phyloP scores from a whole-genome alignment of 805 yeast species.

The Ogataea nitratoaversa region DNA sequence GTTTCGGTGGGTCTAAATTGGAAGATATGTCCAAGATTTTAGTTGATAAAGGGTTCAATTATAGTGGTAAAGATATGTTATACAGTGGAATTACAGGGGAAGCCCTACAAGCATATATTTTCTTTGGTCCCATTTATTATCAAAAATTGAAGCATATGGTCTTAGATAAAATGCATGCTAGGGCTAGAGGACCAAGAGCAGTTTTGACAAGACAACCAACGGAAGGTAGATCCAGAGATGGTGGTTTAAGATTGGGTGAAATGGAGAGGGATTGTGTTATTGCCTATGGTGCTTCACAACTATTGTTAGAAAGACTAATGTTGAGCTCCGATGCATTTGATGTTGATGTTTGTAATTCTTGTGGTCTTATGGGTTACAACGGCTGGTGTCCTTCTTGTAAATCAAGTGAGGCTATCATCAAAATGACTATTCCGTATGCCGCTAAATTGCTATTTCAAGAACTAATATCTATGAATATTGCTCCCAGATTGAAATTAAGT shows the following conservation, averaged over 20 bases:
- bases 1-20: conserved; percentile 96
- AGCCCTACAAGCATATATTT: conserved; percentile 93
- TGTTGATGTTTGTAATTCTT: conserved; percentile 87
- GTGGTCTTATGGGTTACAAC: conserved; percentile 96
- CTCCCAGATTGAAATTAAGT: conserved; percentile 87
- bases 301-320: conserved; percentile 91
- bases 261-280: conserved; percentile 99
- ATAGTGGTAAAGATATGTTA: conserved; percentile 96
- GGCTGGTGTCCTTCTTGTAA: conserved; percentile 98
- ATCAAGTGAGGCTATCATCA: conserved; percentile 77
- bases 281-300: conserved; percentile 97
- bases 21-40: conserved; percentile 91
- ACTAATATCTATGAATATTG: conserved; percentile 96
- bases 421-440: conserved; percentile 98
- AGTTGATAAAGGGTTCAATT: conserved; percentile 86
- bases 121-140: conserved; percentile 97
- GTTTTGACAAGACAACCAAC: conserved; percentile 97
- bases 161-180: conserved; percentile 97
- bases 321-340: conserved; percentile 96
- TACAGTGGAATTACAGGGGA: conserved; percentile 98
- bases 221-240: conserved; percentile 98
- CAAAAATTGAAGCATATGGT: conserved; percentile 99
- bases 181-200: conserved; percentile 99
- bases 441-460: conserved; percentile 97
- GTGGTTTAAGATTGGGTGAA: conserved; percentile 97